phyloP scores from a whole-genome alignment of 106 monocot species.

The Amphibolis antarctica region DNA sequence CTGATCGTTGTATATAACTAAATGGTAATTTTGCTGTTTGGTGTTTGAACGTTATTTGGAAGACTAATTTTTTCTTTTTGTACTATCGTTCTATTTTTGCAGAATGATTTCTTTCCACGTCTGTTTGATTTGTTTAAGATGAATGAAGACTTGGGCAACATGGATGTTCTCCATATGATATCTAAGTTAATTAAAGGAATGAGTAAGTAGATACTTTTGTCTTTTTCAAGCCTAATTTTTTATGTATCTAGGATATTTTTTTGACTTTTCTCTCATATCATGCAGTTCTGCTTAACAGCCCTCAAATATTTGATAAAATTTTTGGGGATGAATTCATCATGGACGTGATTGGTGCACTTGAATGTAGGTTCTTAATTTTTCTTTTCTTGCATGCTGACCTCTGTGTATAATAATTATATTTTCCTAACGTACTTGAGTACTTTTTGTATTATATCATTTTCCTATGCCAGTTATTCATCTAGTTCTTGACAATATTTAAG shows the following conservation, averaged over 20 bases:
- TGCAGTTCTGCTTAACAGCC: slow-evolving; percentile 79
- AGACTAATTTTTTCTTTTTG: too few relatives aligned
- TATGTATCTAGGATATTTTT: background rate
- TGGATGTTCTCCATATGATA: slow-evolving; percentile 71
- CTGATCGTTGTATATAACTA: too few relatives aligned
- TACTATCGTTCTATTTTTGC: slow-evolving; percentile 12
- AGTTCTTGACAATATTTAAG: background rate
- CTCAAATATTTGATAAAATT: slow-evolving; percentile 73
- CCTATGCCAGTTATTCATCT: too few relatives aligned
- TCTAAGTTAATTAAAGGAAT: slow-evolving; percentile 78
- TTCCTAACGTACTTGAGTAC: background rate
- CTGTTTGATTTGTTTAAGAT: slow-evolving; percentile 66
- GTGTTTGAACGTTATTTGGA: too few relatives aligned
- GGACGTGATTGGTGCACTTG: slow-evolving; percentile 83
- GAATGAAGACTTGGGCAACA: slow-evolving; percentile 62
- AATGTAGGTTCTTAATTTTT: slow-evolving; percentile 51
- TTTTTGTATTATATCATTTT: too few relatives aligned
- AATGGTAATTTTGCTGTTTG: too few relatives aligned
- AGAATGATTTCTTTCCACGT: slow-evolving; percentile 79
- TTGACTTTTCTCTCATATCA: background rate
- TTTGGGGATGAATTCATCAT: slow-evolving; percentile 76
- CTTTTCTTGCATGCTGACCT: background rate
- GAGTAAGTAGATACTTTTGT: slow-evolving; percentile 37
- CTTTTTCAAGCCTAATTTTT: background rate
- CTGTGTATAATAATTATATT: background rate